Evolutionary conservation across 805 yeast genomes (phyloP).

Genomic region (Lachancea lanzarotensis): DNA sequence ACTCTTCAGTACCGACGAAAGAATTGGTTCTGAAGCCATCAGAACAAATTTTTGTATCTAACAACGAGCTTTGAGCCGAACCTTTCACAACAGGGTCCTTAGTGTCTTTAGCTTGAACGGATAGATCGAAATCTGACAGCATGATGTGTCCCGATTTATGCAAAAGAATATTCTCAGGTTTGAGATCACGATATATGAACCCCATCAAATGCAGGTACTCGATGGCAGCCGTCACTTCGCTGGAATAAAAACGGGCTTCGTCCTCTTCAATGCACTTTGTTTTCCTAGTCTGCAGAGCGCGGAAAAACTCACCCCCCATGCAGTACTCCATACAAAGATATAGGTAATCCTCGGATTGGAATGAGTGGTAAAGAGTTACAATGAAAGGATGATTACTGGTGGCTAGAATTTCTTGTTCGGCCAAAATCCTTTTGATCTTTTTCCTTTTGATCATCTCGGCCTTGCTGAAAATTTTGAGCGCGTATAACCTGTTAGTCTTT

Average conservation of each 20-base stretch:
- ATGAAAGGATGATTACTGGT: constrained; percentile 96
- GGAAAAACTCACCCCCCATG: constrained; percentile 97
- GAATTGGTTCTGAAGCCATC: constrained; percentile 96
- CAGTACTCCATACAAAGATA: constrained; percentile 98
- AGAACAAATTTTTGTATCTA: constrained; percentile 91
- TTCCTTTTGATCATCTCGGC: constrained; percentile 93
- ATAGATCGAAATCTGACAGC: constrained; percentile 93
- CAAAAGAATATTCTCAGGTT: constrained; percentile 89
- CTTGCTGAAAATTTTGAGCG: constrained; percentile 87
- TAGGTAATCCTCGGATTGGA: constrained; percentile 86
- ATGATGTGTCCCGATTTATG: constrained; percentile 98
- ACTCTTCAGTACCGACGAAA: constrained; percentile 98
- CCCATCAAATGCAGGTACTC: constrained; percentile 97
- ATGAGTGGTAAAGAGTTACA: constrained; percentile 91
- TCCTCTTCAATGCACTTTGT: constrained; percentile 78
- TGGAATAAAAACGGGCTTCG: constrained; percentile 90
- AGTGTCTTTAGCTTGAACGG: constrained; percentile 75
- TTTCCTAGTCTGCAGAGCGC: constrained; percentile 88
- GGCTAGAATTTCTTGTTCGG: constrained; percentile 94
- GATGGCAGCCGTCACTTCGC: constrained; percentile 94
- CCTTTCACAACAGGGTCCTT: constrained; percentile 52
- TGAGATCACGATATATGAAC: constrained; percentile 89
- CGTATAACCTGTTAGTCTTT: constrained; percentile 65
- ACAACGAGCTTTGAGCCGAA: constrained; percentile 30
- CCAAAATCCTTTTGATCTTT: constrained; percentile 88